Conservation (phyloP, 768 basidiomycete species). For the Kwoniella mangroviensis region DNA sequence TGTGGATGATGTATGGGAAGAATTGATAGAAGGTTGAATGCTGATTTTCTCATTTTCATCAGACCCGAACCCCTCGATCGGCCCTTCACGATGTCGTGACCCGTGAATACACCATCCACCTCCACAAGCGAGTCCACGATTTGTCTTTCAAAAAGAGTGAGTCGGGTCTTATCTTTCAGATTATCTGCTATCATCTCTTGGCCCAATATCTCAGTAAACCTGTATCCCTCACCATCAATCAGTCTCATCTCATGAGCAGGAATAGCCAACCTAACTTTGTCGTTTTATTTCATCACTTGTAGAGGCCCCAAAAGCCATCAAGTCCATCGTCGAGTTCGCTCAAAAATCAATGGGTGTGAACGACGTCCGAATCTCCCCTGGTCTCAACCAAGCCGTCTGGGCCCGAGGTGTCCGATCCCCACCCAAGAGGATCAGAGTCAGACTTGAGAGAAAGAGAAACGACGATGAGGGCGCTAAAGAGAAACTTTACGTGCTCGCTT, state of each 20-base stretch:
- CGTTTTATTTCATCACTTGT: constrained; percentile 10
- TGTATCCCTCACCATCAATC: no score
- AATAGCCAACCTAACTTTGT: no score
- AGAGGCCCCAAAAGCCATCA: constrained; percentile 88
- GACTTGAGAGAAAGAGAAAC: constrained; percentile 97
- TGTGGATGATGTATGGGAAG: no score
- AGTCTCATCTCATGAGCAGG: no score
- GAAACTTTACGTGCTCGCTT: constrained; percentile 92
- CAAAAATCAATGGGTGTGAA: constrained; percentile 92
- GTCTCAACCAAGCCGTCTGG: constrained; percentile 96
- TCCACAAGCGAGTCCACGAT: constrained; percentile 92
- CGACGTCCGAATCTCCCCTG: constrained; percentile 92
- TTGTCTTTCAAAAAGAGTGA: constrained; percentile 91
- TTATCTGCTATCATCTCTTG: not conserved
- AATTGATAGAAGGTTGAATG: not conserved
- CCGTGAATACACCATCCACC: constrained; percentile 97
- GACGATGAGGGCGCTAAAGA: constrained; percentile 99
- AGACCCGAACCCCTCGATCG: constrained; percentile 79
- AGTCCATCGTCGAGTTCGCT: constrained; percentile 89
- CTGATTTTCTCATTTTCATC: not conserved
- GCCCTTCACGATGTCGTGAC: constrained; percentile 98
- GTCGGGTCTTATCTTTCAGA: constrained; percentile 21
- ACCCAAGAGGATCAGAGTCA: constrained; percentile 87
- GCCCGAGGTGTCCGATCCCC: constrained; percentile 89
- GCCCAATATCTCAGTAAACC: no score